These are phyloP conservation scores for Chytriomyces sp. DNA, from an alignment of 192 early-diverging fungal species.

Conservation along the genomic window DNA sequence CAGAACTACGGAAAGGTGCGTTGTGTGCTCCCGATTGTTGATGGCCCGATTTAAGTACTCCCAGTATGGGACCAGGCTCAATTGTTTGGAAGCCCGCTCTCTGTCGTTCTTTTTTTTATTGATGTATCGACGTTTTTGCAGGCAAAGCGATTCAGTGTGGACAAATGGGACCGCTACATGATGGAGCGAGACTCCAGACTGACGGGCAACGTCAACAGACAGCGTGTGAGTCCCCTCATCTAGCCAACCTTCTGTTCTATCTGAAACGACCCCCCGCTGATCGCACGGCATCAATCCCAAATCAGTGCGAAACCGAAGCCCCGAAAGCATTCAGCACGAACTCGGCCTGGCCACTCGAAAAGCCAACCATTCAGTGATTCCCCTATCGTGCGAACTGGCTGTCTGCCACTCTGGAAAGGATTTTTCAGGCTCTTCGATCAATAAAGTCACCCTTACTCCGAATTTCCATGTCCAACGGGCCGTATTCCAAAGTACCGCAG, in stretches of 20 bases:
- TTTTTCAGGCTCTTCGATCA: too few species aligned
- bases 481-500: too few species aligned
- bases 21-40: not conserved
- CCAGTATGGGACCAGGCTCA: not conserved
- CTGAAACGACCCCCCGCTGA: not conserved
- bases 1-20: constrained; percentile 58
- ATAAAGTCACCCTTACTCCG: too few species aligned
- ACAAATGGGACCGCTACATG: constrained; percentile 63
- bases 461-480: too few species aligned
- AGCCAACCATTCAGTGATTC: constrained; percentile 24
- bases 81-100: not conserved
- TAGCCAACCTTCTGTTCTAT: not conserved
- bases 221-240: constrained; percentile 42
- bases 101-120: not conserved
- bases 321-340: constrained; percentile 53
- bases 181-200: constrained; percentile 64
- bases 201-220: constrained; percentile 64
- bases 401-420: too few species aligned
- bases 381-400: too few species aligned
- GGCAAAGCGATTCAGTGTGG: constrained; percentile 60
- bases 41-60: not conserved
- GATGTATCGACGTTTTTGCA: constrained; percentile 11
- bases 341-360: constrained; percentile 57
- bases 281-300: not conserved
- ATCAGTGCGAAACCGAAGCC: constrained; percentile 48